phyloP scores from a whole-genome alignment of 2,329 filamentous ascomycete species.

The Venturia asperata region DNA sequence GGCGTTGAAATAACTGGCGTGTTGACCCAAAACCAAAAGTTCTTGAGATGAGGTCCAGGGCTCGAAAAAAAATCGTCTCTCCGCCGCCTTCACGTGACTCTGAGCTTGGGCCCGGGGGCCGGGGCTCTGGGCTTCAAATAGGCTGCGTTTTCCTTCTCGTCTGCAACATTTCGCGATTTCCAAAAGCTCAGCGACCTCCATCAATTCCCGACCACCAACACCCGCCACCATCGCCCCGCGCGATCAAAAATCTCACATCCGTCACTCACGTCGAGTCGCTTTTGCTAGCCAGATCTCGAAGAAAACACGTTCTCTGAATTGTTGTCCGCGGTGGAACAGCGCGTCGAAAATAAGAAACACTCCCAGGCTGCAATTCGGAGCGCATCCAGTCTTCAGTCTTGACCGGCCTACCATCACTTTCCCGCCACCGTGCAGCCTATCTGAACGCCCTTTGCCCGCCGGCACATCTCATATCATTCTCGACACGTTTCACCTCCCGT shows the following conservation, averaged over 20 bases:
- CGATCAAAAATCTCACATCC: not conserved
- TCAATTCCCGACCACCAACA: not conserved
- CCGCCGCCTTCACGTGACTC: not conserved
- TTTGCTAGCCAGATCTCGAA: slow-evolving; percentile 10
- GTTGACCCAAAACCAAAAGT: not conserved
- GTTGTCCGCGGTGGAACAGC: not conserved
- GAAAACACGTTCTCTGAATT: not conserved
- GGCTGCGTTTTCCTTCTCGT: not conserved
- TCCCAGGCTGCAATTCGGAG: not conserved
- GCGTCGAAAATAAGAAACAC: not conserved
- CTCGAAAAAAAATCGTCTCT: not conserved
- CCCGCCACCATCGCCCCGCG: not conserved
- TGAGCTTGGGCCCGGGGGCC: too few relatives aligned
- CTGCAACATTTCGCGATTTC: not conserved
- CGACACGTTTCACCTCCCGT: slow-evolving; percentile 7
- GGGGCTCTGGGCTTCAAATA: not conserved
- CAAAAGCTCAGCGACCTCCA: not conserved
- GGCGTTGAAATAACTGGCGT: not conserved
- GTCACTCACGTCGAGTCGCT: slow-evolving; percentile 3
- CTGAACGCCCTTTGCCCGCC: not conserved
- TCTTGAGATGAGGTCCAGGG: too few relatives aligned
- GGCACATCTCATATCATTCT: not conserved
- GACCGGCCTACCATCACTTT: not conserved
- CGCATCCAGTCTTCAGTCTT: not conserved
- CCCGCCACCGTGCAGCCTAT: not conserved